Evolutionary conservation across 371 early-diverging fungal species (phyloP).

Genomic region (Thermomucor indicae-seudaticae): DNA sequence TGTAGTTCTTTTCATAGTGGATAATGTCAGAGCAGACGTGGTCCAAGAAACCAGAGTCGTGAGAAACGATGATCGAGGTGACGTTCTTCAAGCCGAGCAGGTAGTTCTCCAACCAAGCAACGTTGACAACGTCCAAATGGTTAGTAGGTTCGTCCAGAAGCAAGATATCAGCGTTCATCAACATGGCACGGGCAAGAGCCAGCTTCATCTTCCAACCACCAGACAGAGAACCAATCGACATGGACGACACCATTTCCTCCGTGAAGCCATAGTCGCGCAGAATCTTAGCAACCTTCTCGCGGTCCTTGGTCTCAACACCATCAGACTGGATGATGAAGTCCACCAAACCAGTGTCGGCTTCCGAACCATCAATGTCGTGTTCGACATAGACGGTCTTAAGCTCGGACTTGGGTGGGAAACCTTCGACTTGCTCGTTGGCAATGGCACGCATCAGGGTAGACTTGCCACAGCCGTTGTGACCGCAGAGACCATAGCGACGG

Average conservation of each 20-base stretch:
- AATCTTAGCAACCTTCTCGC: slow-evolving; percentile 51
- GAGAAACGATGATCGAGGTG: slow-evolving; percentile 83
- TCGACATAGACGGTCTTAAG: slow-evolving; percentile 73
- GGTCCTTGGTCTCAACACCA: slow-evolving; percentile 48
- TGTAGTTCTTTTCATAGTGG: slow-evolving; percentile 67
- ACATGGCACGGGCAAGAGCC: slow-evolving; percentile 79
- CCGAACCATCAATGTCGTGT: slow-evolving; percentile 73
- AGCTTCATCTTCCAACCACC: slow-evolving; percentile 93
- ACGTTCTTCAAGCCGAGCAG: slow-evolving; percentile 63
- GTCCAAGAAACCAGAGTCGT: slow-evolving; percentile 87
- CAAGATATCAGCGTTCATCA: slow-evolving; percentile 80
- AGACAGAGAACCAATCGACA: slow-evolving; percentile 68
- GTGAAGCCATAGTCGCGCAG: slow-evolving; percentile 66
- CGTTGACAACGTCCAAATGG: slow-evolving; percentile 82
- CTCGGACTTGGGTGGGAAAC: slow-evolving; percentile 71
- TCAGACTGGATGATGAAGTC: slow-evolving; percentile 62
- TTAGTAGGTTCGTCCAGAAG: slow-evolving; percentile 91
- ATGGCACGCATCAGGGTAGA: slow-evolving; percentile 87
- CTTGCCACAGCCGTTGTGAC: slow-evolving; percentile 86
- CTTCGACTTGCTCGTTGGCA: slow-evolving; percentile 66
- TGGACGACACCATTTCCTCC: slow-evolving; percentile 57
- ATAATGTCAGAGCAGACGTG: slow-evolving; percentile 79
- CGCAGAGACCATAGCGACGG: slow-evolving; percentile 78
- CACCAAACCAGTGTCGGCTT: slow-evolving; percentile 59
- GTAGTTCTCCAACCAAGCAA: slow-evolving; percentile 81